Conservation (phyloP, 805 yeast species). For the Candida montana region DNA sequence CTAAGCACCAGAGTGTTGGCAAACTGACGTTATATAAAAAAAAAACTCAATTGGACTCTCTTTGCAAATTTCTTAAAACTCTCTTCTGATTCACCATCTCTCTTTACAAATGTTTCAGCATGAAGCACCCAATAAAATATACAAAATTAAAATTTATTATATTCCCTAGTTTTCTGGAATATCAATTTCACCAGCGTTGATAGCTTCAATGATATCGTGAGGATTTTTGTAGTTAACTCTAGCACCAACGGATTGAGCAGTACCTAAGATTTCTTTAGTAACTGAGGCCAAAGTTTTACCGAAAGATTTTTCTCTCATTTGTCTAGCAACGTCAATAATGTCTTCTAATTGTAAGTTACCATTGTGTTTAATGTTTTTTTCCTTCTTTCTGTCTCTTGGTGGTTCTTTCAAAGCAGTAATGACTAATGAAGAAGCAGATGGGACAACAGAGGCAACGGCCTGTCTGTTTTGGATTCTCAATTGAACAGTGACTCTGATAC, state of each 20-base stretch:
- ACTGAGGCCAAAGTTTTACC: slow-evolving; percentile 97
- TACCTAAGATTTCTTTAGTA: slow-evolving; percentile 97
- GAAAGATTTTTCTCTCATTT: slow-evolving; percentile 95
- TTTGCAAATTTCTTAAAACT: not conserved
- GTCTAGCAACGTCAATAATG: slow-evolving; percentile 94
- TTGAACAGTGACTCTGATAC: slow-evolving; percentile 98
- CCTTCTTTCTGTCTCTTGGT: slow-evolving; percentile 99
- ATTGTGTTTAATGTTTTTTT: slow-evolving; percentile 98
- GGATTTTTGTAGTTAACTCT: slow-evolving; percentile 99
- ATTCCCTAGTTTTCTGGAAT: slow-evolving; percentile 64
- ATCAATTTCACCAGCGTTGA: slow-evolving; percentile 97
- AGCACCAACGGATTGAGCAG: slow-evolving; percentile 99
- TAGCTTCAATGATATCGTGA: slow-evolving; percentile 97
- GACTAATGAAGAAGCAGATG: slow-evolving; percentile 98
- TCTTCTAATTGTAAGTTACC: slow-evolving; percentile 98
- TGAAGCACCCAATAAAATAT: slow-evolving; percentile 22
- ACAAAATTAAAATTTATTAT: slow-evolving; percentile 15
- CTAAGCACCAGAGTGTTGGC: slow-evolving; percentile 92
- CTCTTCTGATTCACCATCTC: not conserved
- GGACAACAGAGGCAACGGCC: slow-evolving; percentile 97
- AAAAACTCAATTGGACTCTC: slow-evolving; percentile 1
- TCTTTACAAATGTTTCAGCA: slow-evolving; percentile 5
- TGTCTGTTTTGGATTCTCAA: slow-evolving; percentile 99
- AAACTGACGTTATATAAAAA: slow-evolving; percentile 41
- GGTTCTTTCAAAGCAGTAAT: slow-evolving; percentile 99